A percentile compares a stretch with the other conserved stretches of the same genome.
phyloP scores from a whole-genome alignment of 768 basidiomycete species.

The Boletus rubescentipes region DNA sequence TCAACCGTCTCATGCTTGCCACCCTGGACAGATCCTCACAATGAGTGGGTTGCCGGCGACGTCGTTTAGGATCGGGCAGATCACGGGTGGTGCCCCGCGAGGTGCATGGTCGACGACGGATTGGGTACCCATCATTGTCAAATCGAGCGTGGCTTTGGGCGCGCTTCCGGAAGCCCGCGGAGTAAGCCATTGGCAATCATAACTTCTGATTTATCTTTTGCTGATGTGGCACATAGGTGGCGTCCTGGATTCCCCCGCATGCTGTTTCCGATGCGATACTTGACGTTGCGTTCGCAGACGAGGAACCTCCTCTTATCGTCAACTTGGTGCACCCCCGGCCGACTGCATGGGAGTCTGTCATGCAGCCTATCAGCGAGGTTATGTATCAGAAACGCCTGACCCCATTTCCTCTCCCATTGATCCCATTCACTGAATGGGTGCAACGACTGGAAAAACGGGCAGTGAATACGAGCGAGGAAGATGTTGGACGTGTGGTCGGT shows the following conservation, averaged over 20 bases:
- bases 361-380: conserved; percentile 25
- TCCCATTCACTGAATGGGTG: conserved; percentile 37
- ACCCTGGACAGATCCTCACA: conserved; percentile 26
- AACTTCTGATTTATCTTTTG: neutral
- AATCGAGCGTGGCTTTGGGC: conserved; percentile 32
- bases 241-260: conserved; percentile 33
- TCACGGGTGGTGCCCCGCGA: conserved; percentile 32
- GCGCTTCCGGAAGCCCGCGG: conserved; percentile 32
- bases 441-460: conserved; percentile 23
- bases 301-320: conserved; percentile 16
- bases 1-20: neutral
- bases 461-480: conserved; percentile 17
- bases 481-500: conserved; percentile 31
- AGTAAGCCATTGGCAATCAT: conserved; percentile 21
- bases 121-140: conserved; percentile 39
- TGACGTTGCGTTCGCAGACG: conserved; percentile 27
- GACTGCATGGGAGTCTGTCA: conserved; percentile 21
- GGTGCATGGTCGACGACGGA: conserved; percentile 39
- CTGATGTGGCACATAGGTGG: conserved; percentile 14
- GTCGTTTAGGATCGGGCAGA: conserved; percentile 38
- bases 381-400: conserved; percentile 12
- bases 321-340: conserved; percentile 38
- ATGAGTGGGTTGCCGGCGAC: conserved; percentile 33
- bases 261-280: conserved; percentile 27
- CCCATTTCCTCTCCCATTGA: conserved; percentile 24